phyloP scores from a whole-genome alignment of 495 filamentous ascomycete genomes.

The Aspergillus funiculosus region DNA sequence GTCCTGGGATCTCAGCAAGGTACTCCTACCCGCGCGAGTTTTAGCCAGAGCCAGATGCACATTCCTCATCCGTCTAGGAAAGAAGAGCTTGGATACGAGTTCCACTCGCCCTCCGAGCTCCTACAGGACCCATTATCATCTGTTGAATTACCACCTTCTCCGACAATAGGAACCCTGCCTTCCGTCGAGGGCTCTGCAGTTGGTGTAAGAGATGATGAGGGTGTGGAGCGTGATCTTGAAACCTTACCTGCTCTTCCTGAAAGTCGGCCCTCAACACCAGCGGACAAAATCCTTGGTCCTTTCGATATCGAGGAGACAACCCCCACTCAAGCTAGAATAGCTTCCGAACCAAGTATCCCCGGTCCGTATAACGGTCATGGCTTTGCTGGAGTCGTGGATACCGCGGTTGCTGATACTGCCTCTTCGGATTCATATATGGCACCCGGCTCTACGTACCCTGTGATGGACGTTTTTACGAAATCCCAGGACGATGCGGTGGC shows the following conservation, averaged over 20 bases:
- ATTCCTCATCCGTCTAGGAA: constrained; percentile 12
- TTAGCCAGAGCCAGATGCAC: constrained; percentile 4
- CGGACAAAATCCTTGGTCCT: constrained; percentile 2
- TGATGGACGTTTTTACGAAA: not conserved
- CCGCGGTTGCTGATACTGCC: constrained; percentile 24
- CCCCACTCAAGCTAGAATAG: constrained; percentile 19
- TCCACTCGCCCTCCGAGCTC: constrained; percentile 44
- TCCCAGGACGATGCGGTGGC: not conserved
- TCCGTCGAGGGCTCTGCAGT: constrained; percentile 36
- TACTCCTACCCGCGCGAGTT: constrained; percentile 32
- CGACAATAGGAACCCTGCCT: constrained; percentile 26
- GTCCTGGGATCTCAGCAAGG: constrained; percentile 33
- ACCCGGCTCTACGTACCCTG: not conserved
- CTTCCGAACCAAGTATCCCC: constrained; percentile 1
- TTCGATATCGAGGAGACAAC: constrained; percentile 13
- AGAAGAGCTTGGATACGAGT: constrained; percentile 40
- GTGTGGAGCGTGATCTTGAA: constrained; percentile 11
- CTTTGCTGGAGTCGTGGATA: constrained; percentile 25
- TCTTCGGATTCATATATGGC: not conserved
- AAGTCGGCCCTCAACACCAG: constrained; percentile 15
- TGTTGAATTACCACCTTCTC: constrained; percentile 26
- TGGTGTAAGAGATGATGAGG: constrained; percentile 19
- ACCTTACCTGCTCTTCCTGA: constrained; percentile 10
- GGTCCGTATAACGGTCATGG: constrained; percentile 13
- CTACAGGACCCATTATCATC: constrained; percentile 31